Conservation (phyloP, 129 eudicot genomes). For the Artemisia argyi region DNA sequence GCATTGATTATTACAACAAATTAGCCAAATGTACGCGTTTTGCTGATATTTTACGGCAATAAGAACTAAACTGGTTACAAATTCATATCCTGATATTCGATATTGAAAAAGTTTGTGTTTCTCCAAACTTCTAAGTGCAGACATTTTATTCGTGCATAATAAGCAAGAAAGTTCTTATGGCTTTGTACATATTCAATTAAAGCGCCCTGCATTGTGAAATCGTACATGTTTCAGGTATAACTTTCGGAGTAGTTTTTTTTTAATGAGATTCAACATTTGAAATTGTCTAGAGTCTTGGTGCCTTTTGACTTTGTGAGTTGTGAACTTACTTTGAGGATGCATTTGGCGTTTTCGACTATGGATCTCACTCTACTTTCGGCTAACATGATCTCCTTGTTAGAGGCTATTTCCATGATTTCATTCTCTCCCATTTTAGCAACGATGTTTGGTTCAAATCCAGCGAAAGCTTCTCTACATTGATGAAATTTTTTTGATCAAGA, state of each 20-base stretch:
- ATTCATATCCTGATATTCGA: too few species aligned
- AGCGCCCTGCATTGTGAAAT: too few species aligned
- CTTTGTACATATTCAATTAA: too few species aligned
- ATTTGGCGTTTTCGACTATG: conserved; percentile 93
- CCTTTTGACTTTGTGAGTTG: neutral
- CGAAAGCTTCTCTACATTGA: conserved; percentile 70
- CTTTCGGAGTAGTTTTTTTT: neutral
- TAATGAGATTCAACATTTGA: neutral
- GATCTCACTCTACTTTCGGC: conserved; percentile 90
- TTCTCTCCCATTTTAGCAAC: conserved; percentile 83
- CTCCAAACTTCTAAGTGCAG: too few species aligned
- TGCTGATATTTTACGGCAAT: too few species aligned
- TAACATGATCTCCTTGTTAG: conserved; percentile 64
- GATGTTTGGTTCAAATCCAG: conserved; percentile 74
- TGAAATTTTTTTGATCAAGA: neutral
- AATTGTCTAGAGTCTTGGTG: too few species aligned
- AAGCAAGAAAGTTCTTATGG: too few species aligned
- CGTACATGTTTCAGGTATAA: too few species aligned
- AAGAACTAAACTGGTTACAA: too few species aligned
- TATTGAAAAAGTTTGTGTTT: too few species aligned
- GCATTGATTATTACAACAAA: conserved; percentile 15
- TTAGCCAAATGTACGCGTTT: too few species aligned
- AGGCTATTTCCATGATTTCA: conserved; percentile 68
- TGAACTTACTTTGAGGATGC: conserved; percentile 74
- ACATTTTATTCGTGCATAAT: too few species aligned